phyloP scores from a whole-genome alignment of 202 grass and related monocot genomes.

The Tripidium arundinaceum region DNA sequence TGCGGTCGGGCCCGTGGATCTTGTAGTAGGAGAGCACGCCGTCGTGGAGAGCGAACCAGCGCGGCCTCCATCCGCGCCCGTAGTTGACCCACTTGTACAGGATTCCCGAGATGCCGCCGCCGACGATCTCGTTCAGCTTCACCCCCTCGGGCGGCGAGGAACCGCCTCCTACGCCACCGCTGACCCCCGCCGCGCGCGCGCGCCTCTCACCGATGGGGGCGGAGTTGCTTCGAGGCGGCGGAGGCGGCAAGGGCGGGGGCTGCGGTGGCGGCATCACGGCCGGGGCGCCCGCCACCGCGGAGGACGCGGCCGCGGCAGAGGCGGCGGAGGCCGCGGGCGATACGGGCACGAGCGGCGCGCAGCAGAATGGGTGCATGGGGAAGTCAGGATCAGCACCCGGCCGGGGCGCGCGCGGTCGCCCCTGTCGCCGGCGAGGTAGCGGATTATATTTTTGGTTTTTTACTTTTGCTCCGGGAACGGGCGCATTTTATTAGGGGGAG shows the following conservation, averaged over 20 bases:
- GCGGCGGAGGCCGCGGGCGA: conserved; percentile 53
- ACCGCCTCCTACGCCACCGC: background rate
- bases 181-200: background rate
- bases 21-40: conserved; percentile 98
- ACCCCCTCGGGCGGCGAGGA: conserved; percentile 49
- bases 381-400: conserved; percentile 19
- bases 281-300: conserved; percentile 33
- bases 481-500: conserved; percentile 16
- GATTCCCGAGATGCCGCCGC: conserved; percentile 68
- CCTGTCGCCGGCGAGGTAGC: conserved; percentile 33
- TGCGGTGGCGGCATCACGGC: conserved; percentile 19
- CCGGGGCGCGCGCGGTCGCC: conserved; percentile 28
- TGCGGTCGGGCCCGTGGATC: conserved; percentile 97
- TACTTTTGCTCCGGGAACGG: conserved; percentile 14
- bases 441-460: conserved; percentile 20
- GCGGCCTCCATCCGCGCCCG: conserved; percentile 78
- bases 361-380: conserved; percentile 95
- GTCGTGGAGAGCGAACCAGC: conserved; percentile 84
- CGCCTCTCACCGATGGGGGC: conserved; percentile 15
- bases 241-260: conserved; percentile 1
- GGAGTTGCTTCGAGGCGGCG: conserved; percentile 25
- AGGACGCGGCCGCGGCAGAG: conserved; percentile 1
- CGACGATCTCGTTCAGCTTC: conserved; percentile 72
- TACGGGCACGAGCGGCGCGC: conserved; percentile 63
- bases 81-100: conserved; percentile 99